Evolutionary conservation across 148 eudicot species (phyloP).

Genomic region (Chenopodium berlandieri): DNA sequence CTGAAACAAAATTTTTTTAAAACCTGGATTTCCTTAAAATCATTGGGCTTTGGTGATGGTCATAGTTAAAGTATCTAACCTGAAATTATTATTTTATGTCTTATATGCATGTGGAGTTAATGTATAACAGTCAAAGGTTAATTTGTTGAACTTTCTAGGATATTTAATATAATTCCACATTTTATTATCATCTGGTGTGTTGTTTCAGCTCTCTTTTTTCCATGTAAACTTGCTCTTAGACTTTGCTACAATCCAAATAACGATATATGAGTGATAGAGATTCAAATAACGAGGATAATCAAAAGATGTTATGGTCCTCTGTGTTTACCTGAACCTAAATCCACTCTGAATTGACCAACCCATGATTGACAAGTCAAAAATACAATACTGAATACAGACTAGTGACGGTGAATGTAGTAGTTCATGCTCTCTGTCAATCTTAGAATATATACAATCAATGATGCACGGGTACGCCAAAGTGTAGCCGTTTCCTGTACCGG

Average conservation of each 20-base stretch:
- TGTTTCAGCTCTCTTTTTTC: background rate
- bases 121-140: background rate
- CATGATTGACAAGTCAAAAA: background rate
- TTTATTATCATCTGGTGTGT: background rate
- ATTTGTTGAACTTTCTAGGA: background rate
- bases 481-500: too few relatives aligned
- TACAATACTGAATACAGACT: background rate
- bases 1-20: background rate
- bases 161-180: background rate
- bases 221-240: background rate
- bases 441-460: background rate
- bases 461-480: too few relatives aligned
- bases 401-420: background rate
- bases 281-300: background rate
- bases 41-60: background rate
- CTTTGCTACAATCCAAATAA: background rate
- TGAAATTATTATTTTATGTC: too few relatives aligned
- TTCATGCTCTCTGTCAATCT: background rate
- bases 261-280: background rate
- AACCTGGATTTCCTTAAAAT: background rate
- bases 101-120: too few relatives aligned
- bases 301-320: background rate
- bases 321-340: background rate
- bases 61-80: too few relatives aligned
- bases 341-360: background rate